These are phyloP conservation scores for Penicillium sp. DNA, from an alignment of 2,329 filamentous ascomycete genomes.

Conservation along the genomic window DNA sequence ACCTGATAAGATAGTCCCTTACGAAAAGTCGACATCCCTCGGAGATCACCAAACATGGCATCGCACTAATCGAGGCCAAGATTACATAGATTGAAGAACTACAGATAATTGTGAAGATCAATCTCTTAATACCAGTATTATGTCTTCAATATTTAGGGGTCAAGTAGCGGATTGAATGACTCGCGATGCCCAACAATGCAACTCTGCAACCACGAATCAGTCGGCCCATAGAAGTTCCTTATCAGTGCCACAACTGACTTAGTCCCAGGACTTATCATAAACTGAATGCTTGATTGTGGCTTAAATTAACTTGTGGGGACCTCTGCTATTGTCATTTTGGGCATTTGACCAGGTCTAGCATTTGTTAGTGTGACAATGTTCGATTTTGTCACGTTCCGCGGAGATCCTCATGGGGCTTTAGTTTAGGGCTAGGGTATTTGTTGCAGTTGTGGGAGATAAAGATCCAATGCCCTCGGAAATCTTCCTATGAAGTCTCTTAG, in stretches of 20 bases:
- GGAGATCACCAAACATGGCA: conserved; percentile 4
- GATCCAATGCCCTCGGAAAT: not conserved
- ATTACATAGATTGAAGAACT: not conserved
- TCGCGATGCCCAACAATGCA: not conserved
- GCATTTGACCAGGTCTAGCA: not conserved
- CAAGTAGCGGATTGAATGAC: too few relatives aligned
- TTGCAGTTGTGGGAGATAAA: conserved; percentile 1
- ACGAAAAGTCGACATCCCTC: not conserved
- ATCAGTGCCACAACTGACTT: not conserved
- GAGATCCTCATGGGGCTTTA: conserved; percentile 1
- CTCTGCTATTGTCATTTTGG: not conserved
- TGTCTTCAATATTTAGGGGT: not conserved
- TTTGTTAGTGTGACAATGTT: not conserved
- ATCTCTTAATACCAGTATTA: not conserved
- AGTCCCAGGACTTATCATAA: not conserved
- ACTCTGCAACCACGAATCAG: not conserved
- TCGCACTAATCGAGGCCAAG: not conserved
- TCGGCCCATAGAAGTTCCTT: not conserved
- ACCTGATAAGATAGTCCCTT: not conserved
- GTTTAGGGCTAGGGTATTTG: not conserved
- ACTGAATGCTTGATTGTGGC: conserved; percentile 4
- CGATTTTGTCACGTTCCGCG: not conserved
- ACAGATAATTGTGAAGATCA: not conserved
- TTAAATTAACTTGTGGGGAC: not conserved
- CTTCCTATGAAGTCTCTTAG: not conserved